phyloP scores from a whole-genome alignment of 1,284 basidiomycete species.

The Pterulicium gracile region DNA sequence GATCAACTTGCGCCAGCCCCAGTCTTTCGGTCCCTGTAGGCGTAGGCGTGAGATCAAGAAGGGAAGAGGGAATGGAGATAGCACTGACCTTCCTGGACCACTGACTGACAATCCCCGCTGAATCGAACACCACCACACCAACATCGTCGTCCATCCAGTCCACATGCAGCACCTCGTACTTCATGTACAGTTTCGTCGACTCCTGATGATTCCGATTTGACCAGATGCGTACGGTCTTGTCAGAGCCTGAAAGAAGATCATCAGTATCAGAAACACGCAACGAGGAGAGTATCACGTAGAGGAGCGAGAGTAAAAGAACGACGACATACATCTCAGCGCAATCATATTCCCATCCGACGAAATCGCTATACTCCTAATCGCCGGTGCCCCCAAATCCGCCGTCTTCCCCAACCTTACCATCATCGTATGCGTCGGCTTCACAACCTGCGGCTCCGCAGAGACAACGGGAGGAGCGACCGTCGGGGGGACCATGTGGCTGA shows the following conservation, averaged over 20 bases:
- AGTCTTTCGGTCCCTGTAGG: constrained; percentile 36
- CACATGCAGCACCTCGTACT: constrained; percentile 30
- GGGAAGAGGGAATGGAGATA: constrained; percentile 13
- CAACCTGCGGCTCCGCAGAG: too few relatives aligned
- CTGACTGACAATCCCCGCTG: constrained; percentile 45
- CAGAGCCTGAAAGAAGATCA: not conserved
- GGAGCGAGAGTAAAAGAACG: not conserved
- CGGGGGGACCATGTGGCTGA: too few relatives aligned
- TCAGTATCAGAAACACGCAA: not conserved
- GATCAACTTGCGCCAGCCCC: constrained; percentile 45
- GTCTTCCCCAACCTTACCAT: not conserved
- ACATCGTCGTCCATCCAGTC: constrained; percentile 47
- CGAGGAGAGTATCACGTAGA: not conserved
- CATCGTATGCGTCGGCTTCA: not conserved
- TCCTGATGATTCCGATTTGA: constrained; percentile 16
- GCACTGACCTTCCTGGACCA: constrained; percentile 42
- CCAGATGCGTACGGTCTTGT: constrained; percentile 6
- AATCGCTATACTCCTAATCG: not conserved
- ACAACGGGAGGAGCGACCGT: too few relatives aligned
- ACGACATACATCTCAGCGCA: not conserved
- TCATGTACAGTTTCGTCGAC: constrained; percentile 26
- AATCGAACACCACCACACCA: constrained; percentile 41
- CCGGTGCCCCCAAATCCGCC: not conserved
- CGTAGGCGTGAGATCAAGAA: not conserved
- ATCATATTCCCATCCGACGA: not conserved